phyloP scores from a whole-genome alignment of 768 basidiomycete species.

The Rhizopogon roseolus region DNA sequence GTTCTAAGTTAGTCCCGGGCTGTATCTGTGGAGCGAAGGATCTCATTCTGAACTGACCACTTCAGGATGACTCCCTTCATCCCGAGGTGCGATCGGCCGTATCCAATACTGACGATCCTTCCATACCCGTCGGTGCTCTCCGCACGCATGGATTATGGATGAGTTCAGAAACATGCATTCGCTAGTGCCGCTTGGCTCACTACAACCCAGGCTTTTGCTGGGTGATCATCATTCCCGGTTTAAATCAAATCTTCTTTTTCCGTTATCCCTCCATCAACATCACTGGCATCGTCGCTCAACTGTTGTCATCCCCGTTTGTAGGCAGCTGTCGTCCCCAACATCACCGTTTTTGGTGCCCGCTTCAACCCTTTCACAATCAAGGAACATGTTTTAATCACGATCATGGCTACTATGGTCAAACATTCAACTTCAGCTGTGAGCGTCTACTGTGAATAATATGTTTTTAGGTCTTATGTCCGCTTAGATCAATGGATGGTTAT shows the following conservation, averaged over 20 bases:
- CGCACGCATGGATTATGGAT: conserved; percentile 35
- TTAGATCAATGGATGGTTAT: conserved; percentile 9
- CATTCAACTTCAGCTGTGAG: conserved; percentile 27
- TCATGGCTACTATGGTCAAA: conserved; percentile 53
- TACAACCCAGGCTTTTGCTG: conserved; percentile 33
- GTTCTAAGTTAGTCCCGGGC: neutral
- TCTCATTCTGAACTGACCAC: neutral
- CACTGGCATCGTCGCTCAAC: conserved; percentile 40
- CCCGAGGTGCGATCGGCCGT: conserved; percentile 50
- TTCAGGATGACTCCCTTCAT: conserved; percentile 46
- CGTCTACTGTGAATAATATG: neutral
- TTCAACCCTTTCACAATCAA: conserved; percentile 55
- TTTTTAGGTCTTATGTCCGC: neutral
- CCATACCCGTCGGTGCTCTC: conserved; percentile 31
- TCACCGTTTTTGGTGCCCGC: conserved; percentile 22
- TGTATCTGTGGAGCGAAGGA: too few species aligned
- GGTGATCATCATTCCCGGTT: conserved; percentile 55
- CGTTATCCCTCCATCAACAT: conserved; percentile 43
- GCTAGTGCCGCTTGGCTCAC: neutral
- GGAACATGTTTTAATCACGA: conserved; percentile 60
- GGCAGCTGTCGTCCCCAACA: conserved; percentile 46
- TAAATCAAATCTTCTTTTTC: conserved; percentile 70
- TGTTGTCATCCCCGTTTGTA: conserved; percentile 32
- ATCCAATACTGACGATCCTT: conserved; percentile 42
- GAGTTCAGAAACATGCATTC: conserved; percentile 10